Evolutionary conservation across 768 basidiomycete genomes (phyloP), one percentile per base, ranked within the genome.

Genomic region (Asterophora lycoperdoides): DNA sequence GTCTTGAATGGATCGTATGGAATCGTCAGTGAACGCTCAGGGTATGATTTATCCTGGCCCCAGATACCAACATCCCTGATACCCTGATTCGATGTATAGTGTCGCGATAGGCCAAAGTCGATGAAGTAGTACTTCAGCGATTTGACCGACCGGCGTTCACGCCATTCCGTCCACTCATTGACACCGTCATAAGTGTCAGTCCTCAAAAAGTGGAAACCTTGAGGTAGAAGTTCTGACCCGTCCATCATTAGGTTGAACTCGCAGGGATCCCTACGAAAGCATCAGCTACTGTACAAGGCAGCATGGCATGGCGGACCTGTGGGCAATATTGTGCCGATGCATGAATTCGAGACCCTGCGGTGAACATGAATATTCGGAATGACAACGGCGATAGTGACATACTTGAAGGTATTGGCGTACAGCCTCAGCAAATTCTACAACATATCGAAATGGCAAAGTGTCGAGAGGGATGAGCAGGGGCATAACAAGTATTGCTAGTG

Each of bases 191-290:
- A 32, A 23, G 49, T 56, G 5, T 56, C n/a, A 1, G 32, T 34
- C 4, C 35, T 19, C 3, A 44, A 7, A 10, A 67, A 68, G 45
- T 69, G 68, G 17, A 51, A 54, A 3, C 47, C 51, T 17, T 35
- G 20, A 0, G 65, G 63, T 33, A 60, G 63, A 13, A 71, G 48
- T 8, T 51, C 51, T 3, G 44, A 48, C 1, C 58, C 60, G 35
- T 71, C 69, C 65, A 70, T 63, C 65, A 71, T 66, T 6, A 75
- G 48, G 18, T 74, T 75, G 11, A 51, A 51, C 20, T 20, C 19
- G 14, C 49, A 51, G 34, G 48, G 33, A 26, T 57, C 56, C 46
- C 53, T 57, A 17, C 4, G 23, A 10, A 14, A 17, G 14, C 5
- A 13, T 33, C 30, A 39, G 41, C n/a, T 5, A 17, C 1, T 8